Conservation (phyloP, 176 grass and related monocot genomes). For the Lolium multiflorum region DNA sequence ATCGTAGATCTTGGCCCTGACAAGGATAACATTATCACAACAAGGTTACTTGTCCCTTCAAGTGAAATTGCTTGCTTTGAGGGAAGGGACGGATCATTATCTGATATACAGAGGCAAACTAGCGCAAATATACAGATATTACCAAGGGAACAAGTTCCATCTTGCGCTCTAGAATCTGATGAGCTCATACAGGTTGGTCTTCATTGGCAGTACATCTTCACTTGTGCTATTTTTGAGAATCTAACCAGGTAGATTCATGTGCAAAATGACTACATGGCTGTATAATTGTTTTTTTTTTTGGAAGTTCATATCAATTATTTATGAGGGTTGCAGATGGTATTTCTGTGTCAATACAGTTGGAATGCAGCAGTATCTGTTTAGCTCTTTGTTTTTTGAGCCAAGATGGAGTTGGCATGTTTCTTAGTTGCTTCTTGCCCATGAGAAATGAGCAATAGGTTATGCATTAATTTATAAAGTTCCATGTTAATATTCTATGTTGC, state of each 20-base stretch:
- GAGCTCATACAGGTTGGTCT: conserved; percentile 89
- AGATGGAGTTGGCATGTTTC: not conserved
- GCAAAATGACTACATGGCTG: not conserved
- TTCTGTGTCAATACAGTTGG: conserved; percentile 17
- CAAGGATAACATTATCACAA: conserved; percentile 94
- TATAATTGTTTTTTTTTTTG: not conserved
- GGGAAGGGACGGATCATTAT: conserved; percentile 76
- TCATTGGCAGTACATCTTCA: conserved; percentile 16
- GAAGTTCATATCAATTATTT: conserved; percentile 18
- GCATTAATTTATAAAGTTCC: conserved; percentile 13
- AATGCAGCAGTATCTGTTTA: not conserved
- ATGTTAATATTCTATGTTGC: not conserved
- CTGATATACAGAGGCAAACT: conserved; percentile 85
- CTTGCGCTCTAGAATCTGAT: conserved; percentile 85
- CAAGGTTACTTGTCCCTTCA: conserved; percentile 85
- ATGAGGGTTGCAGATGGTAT: not conserved
- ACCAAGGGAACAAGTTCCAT: conserved; percentile 86
- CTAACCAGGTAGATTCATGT: not conserved
- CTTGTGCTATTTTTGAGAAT: conserved; percentile 35
- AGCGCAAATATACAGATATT: conserved; percentile 94
- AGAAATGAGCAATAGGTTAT: not conserved
- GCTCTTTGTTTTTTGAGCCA: conserved; percentile 24
- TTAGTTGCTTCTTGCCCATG: not conserved
- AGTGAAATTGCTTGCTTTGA: conserved; percentile 92
- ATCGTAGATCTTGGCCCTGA: conserved; percentile 98